Conservation (phyloP, 1,139 yeast genomes). For the Kurtzmaniella quercitrusa region DNA sequence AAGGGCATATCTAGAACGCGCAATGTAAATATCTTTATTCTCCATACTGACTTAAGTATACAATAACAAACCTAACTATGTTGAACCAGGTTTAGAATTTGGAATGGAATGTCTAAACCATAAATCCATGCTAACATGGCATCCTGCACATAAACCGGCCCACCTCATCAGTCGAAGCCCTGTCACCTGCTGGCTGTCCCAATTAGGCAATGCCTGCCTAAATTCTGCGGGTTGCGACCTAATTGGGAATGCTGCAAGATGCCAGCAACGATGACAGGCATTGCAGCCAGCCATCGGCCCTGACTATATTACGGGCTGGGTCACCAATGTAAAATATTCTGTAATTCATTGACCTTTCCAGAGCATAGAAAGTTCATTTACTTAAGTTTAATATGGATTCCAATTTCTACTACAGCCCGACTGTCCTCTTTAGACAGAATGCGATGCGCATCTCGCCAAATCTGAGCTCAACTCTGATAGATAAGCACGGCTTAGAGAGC, state of each 20-base stretch:
- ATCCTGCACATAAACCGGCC: background rate
- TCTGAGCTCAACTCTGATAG: background rate
- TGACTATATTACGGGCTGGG: background rate
- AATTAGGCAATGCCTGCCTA: background rate
- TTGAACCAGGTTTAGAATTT: too few species aligned
- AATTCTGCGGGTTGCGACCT: background rate
- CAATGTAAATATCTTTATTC: too few species aligned
- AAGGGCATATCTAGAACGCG: too few species aligned
- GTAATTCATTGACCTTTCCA: too few species aligned
- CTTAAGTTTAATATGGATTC: background rate
- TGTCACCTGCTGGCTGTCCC: background rate
- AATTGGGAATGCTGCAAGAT: background rate
- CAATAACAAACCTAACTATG: too few species aligned
- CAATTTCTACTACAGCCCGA: constrained; percentile 35
- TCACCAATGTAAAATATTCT: background rate
- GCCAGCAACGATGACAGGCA: background rate
- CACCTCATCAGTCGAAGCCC: background rate
- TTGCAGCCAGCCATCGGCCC: background rate
- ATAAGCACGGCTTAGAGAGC: background rate
- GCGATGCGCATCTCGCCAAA: constrained; percentile 31
- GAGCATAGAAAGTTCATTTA: background rate
- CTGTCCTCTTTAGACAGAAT: constrained; percentile 41
- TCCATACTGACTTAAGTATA: too few species aligned
- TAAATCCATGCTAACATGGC: background rate
- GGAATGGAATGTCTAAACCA: too few species aligned